Evolutionary conservation across 2,329 filamentous ascomycete species (phyloP).

Genomic region (Scleromitrula shiraiana): DNA sequence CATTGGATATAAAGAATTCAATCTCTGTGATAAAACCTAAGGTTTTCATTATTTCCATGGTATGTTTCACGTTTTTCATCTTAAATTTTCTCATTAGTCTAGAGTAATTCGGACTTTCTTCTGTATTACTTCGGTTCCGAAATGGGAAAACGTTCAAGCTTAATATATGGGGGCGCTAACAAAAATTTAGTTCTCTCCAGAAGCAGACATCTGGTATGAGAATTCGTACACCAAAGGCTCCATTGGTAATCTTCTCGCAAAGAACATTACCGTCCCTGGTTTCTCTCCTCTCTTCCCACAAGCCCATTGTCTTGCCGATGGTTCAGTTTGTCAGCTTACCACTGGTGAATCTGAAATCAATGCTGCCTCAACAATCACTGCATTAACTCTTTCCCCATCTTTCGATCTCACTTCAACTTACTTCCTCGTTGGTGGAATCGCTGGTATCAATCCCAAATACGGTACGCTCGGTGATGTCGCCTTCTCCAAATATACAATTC

Average conservation of each 20-base stretch:
- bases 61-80: constrained; percentile 27
- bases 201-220: constrained; percentile 53
- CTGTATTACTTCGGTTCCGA: neutral
- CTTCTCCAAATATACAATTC: constrained; percentile 61
- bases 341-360: constrained; percentile 69
- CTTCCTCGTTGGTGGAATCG: constrained; percentile 65
- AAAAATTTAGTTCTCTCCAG: constrained; percentile 46
- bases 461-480: constrained; percentile 60
- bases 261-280: constrained; percentile 51
- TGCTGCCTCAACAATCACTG: constrained; percentile 57
- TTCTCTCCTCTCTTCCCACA: constrained; percentile 58
- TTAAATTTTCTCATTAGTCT: too few relatives aligned
- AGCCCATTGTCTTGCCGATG: constrained; percentile 53
- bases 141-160: neutral
- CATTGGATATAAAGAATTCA: neutral
- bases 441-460: constrained; percentile 62
- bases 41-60: constrained; percentile 56
- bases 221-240: constrained; percentile 37
- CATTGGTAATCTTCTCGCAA: constrained; percentile 47
- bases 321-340: constrained; percentile 59
- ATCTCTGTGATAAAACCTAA: constrained; percentile 38
- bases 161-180: neutral
- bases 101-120: neutral
- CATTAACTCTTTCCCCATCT: constrained; percentile 50
- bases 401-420: constrained; percentile 63